Evolutionary conservation across 108 stramenopile species (phyloP), one percentile per base, ranked within the genome.

Genomic region (Cyclostephanos invisitatus): DNA sequence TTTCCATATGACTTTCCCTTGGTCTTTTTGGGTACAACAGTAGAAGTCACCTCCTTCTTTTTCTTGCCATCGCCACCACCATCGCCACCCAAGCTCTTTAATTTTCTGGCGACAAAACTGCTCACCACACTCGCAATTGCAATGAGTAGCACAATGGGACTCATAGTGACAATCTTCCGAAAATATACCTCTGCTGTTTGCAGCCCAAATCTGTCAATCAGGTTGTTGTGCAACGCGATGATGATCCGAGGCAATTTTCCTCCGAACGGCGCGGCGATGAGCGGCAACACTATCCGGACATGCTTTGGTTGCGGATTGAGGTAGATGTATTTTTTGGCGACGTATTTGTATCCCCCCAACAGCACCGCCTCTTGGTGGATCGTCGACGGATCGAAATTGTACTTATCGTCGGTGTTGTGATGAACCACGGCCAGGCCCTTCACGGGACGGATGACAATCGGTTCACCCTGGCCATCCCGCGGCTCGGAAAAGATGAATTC

Each of bases 361-460:
- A 85, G 51, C 15, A 78, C 77, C 55, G 93, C 51, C 69, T 93
- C 73, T 7, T 85, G 89, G 64, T 93, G 85, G 46, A 96, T 40
- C 15, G 92, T 83, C 21, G 68, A 73, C 50, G 53, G 14, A 67
- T 96, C 95, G 14, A 93, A 71, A 7, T 87, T 60, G 49, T 83
- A 75, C 8, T 88, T 83, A 35, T 89, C 86, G 70, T 91, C 83
- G 21, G 87, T 85, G 72, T 91, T 91, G 77, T 96, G 95, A 82
- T 93, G 91, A 44, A 96, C 91, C 15, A 96, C 80, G 10, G 91
- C 95, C 76, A 96, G 58, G 14, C 92, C 92, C 72, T 82, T 84
- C 65, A 66, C 83, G 40, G 94, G 88, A 7, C 51, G 42, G 38
- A 96, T 72, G 49, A 86, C 78, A 36, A 93, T 68, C 22, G 95